These are phyloP conservation scores for Chaetomium strumarium DNA, from an alignment of 2,329 filamentous ascomycete species.

Conservation along the genomic window DNA sequence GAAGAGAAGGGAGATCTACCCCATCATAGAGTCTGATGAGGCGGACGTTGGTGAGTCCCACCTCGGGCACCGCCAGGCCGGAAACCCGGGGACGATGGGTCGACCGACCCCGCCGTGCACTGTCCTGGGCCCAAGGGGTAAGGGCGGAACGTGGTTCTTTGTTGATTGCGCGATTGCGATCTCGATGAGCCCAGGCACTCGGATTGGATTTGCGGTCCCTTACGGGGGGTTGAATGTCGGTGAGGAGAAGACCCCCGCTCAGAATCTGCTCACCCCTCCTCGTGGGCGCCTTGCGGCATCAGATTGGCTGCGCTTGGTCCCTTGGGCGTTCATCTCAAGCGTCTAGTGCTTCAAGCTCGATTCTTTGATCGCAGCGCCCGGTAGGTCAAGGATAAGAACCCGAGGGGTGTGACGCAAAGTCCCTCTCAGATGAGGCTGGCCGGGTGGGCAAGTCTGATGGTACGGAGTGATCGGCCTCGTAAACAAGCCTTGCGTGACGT, in stretches of 20 bases:
- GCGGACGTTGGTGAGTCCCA: background rate
- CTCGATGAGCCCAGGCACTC: background rate
- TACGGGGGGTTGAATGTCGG: slow-evolving; percentile 12
- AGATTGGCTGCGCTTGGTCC: slow-evolving; percentile 6
- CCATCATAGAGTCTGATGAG: background rate
- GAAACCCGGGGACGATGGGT: background rate
- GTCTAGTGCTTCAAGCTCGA: background rate
- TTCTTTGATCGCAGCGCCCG: background rate
- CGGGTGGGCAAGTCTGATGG: too few species aligned
- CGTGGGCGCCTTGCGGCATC: slow-evolving; percentile 6
- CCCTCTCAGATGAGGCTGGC: too few species aligned
- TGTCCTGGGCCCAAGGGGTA: background rate
- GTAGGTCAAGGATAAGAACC: background rate
- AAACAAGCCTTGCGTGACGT: too few species aligned
- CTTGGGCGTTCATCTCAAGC: background rate
- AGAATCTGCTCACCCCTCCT: background rate
- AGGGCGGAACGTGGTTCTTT: background rate
- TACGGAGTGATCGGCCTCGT: too few species aligned
- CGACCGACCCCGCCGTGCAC: background rate
- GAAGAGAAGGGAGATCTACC: too few species aligned
- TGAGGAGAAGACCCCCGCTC: slow-evolving; percentile 6
- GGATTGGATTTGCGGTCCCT: background rate
- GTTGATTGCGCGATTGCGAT: background rate
- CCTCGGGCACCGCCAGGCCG: background rate
- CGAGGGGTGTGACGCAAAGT: too few species aligned